A percentile compares a stretch with the other conserved stretches of the same genome.
phyloP scores from a whole-genome alignment of 1,139 yeast species.

The Hanseniaspora uvarum region DNA sequence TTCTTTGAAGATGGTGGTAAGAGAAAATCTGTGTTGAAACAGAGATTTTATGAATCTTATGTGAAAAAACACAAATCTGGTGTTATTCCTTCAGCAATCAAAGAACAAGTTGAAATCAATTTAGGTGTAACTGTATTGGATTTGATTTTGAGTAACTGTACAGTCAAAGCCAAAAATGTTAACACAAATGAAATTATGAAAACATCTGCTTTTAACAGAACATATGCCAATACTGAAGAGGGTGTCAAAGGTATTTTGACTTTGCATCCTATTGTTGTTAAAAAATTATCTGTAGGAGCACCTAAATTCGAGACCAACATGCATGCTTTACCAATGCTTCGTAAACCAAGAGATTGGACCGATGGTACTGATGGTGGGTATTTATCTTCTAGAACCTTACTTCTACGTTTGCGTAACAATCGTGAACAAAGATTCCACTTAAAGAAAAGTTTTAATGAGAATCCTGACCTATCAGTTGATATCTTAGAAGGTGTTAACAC shows the following conservation, averaged over 20 bases:
- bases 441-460: slow-evolving; percentile 61
- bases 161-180: neutral
- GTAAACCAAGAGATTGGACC: slow-evolving; percentile 80
- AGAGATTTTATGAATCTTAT: neutral
- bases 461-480: slow-evolving; percentile 45
- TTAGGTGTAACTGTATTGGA: slow-evolving; percentile 3
- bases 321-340: slow-evolving; percentile 86
- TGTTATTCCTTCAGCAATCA: neutral
- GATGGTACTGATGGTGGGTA: slow-evolving; percentile 78
- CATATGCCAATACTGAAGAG: neutral
- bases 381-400: slow-evolving; percentile 47
- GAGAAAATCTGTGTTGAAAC: neutral
- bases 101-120: slow-evolving; percentile 4
- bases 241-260: slow-evolving; percentile 58
- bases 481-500: slow-evolving; percentile 80
- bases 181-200: slow-evolving; percentile 23
- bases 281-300: slow-evolving; percentile 57
- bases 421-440: slow-evolving; percentile 86
- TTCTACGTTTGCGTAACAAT: slow-evolving; percentile 72
- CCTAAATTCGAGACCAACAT: slow-evolving; percentile 67
- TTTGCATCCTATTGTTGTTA: slow-evolving; percentile 58
- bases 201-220: slow-evolving; percentile 68
- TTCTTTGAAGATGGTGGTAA: neutral
- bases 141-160: slow-evolving; percentile 5
- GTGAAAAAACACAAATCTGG: neutral